These are phyloP conservation scores for Scleroderma bovista DNA, from an alignment of 768 basidiomycete genomes.

Conservation along the genomic window DNA sequence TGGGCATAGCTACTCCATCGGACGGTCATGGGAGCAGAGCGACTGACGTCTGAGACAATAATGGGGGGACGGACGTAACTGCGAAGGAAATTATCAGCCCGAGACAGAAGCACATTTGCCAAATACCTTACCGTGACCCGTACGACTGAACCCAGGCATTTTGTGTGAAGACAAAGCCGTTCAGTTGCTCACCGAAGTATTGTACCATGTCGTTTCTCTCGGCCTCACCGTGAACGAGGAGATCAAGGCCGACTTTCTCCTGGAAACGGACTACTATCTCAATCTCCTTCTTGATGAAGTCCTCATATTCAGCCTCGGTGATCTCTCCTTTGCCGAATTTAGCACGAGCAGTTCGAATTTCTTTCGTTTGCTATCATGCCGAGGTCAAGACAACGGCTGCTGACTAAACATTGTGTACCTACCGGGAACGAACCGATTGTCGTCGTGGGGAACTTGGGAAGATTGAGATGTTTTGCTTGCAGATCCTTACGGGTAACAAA, in stretches of 20 bases:
- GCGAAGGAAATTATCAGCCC: constrained; percentile 6
- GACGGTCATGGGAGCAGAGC: constrained; percentile 90
- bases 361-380: constrained; percentile 83
- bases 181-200: constrained; percentile 96
- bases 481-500: constrained; percentile 84
- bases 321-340: constrained; percentile 92
- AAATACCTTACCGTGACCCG: constrained; percentile 76
- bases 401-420: constrained; percentile 17
- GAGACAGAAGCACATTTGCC: constrained; percentile 3
- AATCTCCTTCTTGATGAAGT: constrained; percentile 98
- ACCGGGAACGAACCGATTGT: constrained; percentile 98
- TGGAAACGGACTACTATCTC: constrained; percentile 93
- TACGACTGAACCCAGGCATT: constrained; percentile 99
- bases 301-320: constrained; percentile 81
- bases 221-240: constrained; percentile 97
- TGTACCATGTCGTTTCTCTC: constrained; percentile 99
- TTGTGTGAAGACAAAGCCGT: constrained; percentile 97
- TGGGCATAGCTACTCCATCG: constrained; percentile 97
- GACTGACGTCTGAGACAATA: constrained; percentile 96
- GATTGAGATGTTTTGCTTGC: constrained; percentile 81
- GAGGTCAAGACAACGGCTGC: constrained; percentile 4
- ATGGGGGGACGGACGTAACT: constrained; percentile 98
- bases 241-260: constrained; percentile 92
- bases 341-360: constrained; percentile 95
- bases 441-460: constrained; percentile 98